Conservation (phyloP, 345 rosid species). For the Brassica cretica region DNA sequence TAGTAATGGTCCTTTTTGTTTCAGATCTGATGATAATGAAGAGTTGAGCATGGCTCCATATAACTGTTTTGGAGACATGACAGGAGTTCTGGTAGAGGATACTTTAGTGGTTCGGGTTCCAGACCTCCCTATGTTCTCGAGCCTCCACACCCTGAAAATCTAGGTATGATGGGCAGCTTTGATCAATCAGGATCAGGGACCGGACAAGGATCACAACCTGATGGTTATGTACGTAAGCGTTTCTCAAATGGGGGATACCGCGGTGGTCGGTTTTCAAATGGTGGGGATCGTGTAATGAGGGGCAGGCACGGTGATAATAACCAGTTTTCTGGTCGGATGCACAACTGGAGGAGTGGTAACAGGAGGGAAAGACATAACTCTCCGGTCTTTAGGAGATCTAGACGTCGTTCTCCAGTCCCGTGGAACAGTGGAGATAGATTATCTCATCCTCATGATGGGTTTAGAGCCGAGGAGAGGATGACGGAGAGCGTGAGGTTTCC, state of each 20-base stretch:
- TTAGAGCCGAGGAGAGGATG: constrained; percentile 39
- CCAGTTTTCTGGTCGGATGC: constrained; percentile 38
- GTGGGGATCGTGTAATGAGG: constrained; percentile 4
- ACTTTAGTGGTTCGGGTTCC: constrained; percentile 35
- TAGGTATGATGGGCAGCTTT: constrained; percentile 32
- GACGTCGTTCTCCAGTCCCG: constrained; percentile 50
- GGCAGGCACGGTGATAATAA: constrained; percentile 25
- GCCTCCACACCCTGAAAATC: constrained; percentile 41
- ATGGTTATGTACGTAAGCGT: constrained; percentile 41
- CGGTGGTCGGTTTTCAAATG: constrained; percentile 31
- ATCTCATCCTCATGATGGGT: constrained; percentile 47
- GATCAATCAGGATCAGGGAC: constrained; percentile 30
- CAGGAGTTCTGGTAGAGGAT: constrained; percentile 38
- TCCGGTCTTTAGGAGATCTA: constrained; percentile 46
- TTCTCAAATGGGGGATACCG: constrained; percentile 40
- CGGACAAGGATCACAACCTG: constrained; percentile 38
- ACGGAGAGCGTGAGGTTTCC: constrained; percentile 46
- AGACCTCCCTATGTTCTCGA: constrained; percentile 38
- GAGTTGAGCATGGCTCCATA: neutral
- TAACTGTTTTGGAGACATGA: neutral
- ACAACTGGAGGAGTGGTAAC: constrained; percentile 19
- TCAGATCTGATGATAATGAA: neutral
- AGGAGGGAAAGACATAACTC: constrained; percentile 57
- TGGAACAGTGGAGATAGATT: constrained; percentile 49
- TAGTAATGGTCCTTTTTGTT: neutral